phyloP scores from a whole-genome alignment of 352 stramenopile genomes.

The Blastocystis sp. region DNA sequence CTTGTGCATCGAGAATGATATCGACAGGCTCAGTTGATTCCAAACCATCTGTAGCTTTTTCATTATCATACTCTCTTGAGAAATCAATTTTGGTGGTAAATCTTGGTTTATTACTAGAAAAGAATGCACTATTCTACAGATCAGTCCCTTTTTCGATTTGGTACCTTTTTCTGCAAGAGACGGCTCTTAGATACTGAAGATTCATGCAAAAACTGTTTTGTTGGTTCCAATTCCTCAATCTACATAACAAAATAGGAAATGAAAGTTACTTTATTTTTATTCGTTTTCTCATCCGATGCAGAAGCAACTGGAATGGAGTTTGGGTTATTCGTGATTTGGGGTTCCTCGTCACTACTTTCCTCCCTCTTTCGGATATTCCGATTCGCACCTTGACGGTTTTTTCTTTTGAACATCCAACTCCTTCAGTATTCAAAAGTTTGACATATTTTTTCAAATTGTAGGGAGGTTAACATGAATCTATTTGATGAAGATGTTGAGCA shows the following conservation, averaged over 20 bases:
- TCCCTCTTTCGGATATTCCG: slow-evolving; percentile 1
- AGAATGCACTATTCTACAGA: not conserved
- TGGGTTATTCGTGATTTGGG: not conserved
- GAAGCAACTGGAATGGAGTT: not conserved
- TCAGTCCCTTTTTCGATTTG: not conserved
- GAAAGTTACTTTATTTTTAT: not conserved
- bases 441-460: not conserved
- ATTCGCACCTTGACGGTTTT: not conserved
- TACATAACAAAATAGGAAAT: not conserved
- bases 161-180: not conserved
- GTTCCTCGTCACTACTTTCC: slow-evolving; percentile 7
- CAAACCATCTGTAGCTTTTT: slow-evolving; percentile 6
- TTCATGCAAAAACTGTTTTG: not conserved
- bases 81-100: slow-evolving; percentile 12
- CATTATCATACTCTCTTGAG: not conserved
- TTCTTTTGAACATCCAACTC: slow-evolving; percentile 31
- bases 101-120: slow-evolving; percentile 14
- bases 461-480: not conserved
- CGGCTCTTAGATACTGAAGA: not conserved
- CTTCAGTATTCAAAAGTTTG: not conserved
- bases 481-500: not conserved
- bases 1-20: not conserved
- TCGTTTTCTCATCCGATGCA: not conserved
- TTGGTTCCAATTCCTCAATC: not conserved
- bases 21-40: not conserved